Evolutionary conservation across 2,329 filamentous ascomycete genomes (phyloP), one percentile per base, ranked within the genome.

Genomic region (Fusarium caatingaense): DNA sequence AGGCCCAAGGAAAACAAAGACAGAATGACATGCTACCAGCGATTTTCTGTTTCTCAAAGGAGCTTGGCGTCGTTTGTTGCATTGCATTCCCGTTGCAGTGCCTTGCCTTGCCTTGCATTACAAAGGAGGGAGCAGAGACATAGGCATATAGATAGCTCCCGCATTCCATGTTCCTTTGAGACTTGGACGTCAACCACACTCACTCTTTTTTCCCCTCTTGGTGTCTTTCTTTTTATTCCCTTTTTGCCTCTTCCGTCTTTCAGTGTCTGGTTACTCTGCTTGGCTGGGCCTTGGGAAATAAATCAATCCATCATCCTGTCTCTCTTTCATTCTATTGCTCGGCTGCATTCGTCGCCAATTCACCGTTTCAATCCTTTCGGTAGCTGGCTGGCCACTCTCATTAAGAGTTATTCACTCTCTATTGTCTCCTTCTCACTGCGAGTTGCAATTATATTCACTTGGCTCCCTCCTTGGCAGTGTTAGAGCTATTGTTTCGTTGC

Each of bases 311-410:
- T 53, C 49, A 53, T 41, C 32, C 34, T 53, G 46, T 55, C 60
- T 51, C 50, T 63, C 37, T 48, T 45, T 65, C 27, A 57, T 47
- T 56, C 25, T 51, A 46, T 47, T 45, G 34, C 60, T 63, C 53
- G 58, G 61, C 63, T 58, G 60, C 69, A 63, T 64, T 62, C 61
- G 60, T 72, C 64, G 55, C 41, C 46, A 16, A 23, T 48, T 56
- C 60, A 32, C 74, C 71, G 76, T 72, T 78, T 77, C 76, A 77
- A 76, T 79, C 76, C 69, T 77, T 79, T 59, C 74, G 76, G 75
- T 73, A 74, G 73, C 75, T 78, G 73, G 74, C 66, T 71, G 59
- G 54, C 71, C 71, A 57, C 71, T 68, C 62, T 51, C 18, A 62
- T 59, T 59, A 57, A 46, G 37, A 18, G 21, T 11, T 47, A 44